Conservation (phyloP, 495 filamentous ascomycete species). For the Xylaria scruposa region DNA sequence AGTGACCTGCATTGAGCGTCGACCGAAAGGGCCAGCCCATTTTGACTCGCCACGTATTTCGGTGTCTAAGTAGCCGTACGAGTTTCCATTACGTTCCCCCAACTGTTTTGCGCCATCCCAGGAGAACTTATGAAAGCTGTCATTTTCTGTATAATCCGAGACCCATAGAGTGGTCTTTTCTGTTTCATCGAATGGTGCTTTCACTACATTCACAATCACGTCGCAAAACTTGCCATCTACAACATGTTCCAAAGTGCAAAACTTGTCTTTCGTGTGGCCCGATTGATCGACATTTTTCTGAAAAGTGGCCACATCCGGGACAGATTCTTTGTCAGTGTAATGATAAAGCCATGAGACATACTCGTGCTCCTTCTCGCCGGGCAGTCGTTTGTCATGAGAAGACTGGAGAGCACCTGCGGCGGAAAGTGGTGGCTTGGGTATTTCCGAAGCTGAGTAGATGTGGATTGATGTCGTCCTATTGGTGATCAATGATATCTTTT, state of each 20-base stretch:
- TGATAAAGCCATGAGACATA: conserved; percentile 54
- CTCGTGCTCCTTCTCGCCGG: conserved; percentile 35
- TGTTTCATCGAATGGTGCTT: conserved; percentile 58
- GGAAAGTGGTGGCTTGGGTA: conserved; percentile 47
- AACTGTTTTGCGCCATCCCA: conserved; percentile 49
- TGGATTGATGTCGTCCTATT: conserved; percentile 43
- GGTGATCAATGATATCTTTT: conserved; percentile 48
- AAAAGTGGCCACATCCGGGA: conserved; percentile 57
- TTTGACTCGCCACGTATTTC: conserved; percentile 28
- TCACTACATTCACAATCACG: conserved; percentile 78
- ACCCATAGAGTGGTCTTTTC: conserved; percentile 71
- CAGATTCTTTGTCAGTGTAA: conserved; percentile 44
- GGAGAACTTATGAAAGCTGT: conserved; percentile 63
- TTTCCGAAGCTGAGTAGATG: conserved; percentile 46
- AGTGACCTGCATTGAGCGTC: conserved; percentile 73
- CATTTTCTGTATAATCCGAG: conserved; percentile 84
- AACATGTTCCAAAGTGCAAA: conserved; percentile 70
- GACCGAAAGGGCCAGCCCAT: conserved; percentile 85
- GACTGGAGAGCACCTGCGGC: conserved; percentile 42
- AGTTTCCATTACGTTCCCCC: conserved; percentile 43
- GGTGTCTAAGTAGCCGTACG: conserved; percentile 40
- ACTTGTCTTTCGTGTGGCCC: conserved; percentile 59
- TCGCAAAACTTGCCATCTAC: conserved; percentile 65
- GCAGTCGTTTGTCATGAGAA: conserved; percentile 23
- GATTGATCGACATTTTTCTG: conserved; percentile 45